phyloP scores from a whole-genome alignment of 192 early-diverging fungal species.

The Rhizophagus prolifer region DNA sequence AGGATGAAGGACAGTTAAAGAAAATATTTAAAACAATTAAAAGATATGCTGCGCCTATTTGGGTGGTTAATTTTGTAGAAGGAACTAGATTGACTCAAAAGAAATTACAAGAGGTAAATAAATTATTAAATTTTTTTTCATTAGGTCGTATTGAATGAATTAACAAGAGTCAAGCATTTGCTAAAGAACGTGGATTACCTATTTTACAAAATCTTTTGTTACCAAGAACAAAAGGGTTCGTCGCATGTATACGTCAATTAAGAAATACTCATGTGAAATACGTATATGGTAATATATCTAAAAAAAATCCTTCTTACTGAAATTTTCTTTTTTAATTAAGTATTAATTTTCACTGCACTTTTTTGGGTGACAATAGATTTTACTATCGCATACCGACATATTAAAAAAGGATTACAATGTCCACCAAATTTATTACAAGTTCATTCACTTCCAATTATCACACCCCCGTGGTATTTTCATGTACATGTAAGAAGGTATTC shows the following conservation, averaged over 20 bases:
- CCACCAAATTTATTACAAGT: constrained; percentile 54
- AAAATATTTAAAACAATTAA: constrained; percentile 53
- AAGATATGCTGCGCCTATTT: constrained; percentile 49
- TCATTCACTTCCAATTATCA: constrained; percentile 39
- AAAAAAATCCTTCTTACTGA: background rate
- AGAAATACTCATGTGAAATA: constrained; percentile 54
- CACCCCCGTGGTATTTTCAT: constrained; percentile 69
- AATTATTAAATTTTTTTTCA: background rate
- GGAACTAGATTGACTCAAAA: constrained; percentile 52
- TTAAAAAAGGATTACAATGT: constrained; percentile 43
- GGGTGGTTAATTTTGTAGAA: constrained; percentile 58
- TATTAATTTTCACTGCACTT: background rate
- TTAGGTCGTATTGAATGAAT: constrained; percentile 35
- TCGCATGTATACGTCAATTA: constrained; percentile 52
- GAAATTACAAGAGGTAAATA: constrained; percentile 43
- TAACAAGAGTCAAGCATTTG: constrained; percentile 49
- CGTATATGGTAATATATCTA: constrained; percentile 51
- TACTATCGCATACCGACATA: constrained; percentile 52
- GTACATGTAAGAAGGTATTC: constrained; percentile 74
- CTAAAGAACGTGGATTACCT: constrained; percentile 43
- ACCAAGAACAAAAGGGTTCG: constrained; percentile 58
- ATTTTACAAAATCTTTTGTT: constrained; percentile 50
- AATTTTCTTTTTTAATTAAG: background rate
- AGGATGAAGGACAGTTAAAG: constrained; percentile 51
- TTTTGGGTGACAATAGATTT: constrained; percentile 39